Base-by-base conservation (phyloP, 768 basidiomycete species). In the Paxillus ammoniavirescens region DNA sequence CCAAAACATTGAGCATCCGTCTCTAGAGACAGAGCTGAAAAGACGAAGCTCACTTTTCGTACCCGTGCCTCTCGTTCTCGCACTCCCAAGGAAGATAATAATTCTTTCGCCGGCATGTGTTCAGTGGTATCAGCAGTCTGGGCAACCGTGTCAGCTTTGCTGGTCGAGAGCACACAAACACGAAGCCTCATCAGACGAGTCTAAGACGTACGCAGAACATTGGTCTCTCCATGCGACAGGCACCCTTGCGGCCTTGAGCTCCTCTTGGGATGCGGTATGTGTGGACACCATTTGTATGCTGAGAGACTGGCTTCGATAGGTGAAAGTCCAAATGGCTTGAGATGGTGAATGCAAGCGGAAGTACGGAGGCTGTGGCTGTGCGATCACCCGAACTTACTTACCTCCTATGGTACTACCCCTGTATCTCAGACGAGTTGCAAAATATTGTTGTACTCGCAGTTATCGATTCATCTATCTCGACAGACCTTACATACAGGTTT, bases 41-140 rank as follows among this genome's bases (percentile, higher is more conserved):
- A 36, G 33, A 45, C 37, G n/a, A n/a, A 21, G 77, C 85, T 63
- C 65, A 89, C 91, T 90, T 85, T 76, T 96, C 92, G 65, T 96
- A 91, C 33, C 77, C 76, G 67, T 92, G 88, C 56, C 87, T 78
- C 74, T 96, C 89, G 60, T 93, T 84, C 68, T 93, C 89, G 70
- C 93, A 96, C 60, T 94, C 86, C 93, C 93, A 97, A n/a, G 91
- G 87, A 63, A 90, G 70, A 69, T 93, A 97, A 48, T 73, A 74
- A 46, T 82, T 82, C 65, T 89, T 77, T 70, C 82, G 85, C 61
- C 93, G 83, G 72, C 93, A 97, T 57, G 84, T 74, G 66, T 97
- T 96, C 54, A 97, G 75, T 18, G 93, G 93, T 47, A 97, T 82
- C 58, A 96, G 76, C 26, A 95, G 77, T 50, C 93, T 97, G 30